Evolutionary conservation across 768 basidiomycete species (phyloP).

Genomic region (Mycena maculata): DNA sequence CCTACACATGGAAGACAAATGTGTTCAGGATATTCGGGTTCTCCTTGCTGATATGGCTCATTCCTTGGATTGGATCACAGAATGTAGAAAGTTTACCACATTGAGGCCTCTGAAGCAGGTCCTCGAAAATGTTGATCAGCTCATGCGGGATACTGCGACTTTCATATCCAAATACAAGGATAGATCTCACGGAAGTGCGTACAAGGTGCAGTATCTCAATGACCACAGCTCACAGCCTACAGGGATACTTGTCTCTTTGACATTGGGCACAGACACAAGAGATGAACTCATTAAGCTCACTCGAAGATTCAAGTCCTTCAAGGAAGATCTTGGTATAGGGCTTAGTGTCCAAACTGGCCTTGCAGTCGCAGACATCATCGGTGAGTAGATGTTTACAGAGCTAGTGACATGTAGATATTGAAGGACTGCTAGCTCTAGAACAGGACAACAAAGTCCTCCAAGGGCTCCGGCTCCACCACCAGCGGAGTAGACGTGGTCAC

Average conservation of each 20-base stretch:
- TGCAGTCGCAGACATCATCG: not conserved
- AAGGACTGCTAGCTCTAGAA: not conserved
- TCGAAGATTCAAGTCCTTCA: conserved; percentile 34
- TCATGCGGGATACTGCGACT: conserved; percentile 40
- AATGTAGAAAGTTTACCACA: conserved; percentile 39
- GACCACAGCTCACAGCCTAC: not conserved
- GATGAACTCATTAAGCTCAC: conserved; percentile 35
- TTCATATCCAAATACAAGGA: conserved; percentile 35
- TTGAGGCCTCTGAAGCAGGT: conserved; percentile 36
- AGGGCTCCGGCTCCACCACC: not conserved
- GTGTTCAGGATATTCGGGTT: not conserved
- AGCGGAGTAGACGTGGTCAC: not conserved
- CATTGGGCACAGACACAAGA: not conserved
- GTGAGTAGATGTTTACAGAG: not conserved
- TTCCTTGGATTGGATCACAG: conserved; percentile 37
- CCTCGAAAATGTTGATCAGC: conserved; percentile 37
- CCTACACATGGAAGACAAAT: not conserved
- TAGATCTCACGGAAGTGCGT: conserved; percentile 26
- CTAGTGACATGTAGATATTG: not conserved
- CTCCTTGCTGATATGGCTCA: conserved; percentile 39
- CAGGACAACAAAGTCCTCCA: not conserved
- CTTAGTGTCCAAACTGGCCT: conserved; percentile 36
- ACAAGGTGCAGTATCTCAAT: not conserved
- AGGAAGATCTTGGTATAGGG: conserved; percentile 41
- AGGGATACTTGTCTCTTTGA: conserved; percentile 7